Conservation (phyloP, 305 asterid genomes). For the Plantago coronopus region DNA sequence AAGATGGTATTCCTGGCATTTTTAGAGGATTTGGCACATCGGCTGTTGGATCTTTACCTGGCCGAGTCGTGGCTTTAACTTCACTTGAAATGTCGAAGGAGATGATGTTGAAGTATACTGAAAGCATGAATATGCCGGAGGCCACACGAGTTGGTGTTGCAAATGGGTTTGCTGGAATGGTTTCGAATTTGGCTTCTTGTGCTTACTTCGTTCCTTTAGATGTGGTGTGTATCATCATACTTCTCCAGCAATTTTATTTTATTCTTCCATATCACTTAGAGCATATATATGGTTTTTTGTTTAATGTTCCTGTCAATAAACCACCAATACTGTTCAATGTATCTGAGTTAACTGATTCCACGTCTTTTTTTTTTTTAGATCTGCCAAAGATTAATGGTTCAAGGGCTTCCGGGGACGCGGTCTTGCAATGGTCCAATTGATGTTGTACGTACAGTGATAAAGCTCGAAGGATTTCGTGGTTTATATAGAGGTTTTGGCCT, state of each 20-base stretch:
- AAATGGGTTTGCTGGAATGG: conserved; percentile 85
- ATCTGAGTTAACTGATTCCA: conserved; percentile 5
- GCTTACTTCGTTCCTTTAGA: conserved; percentile 85
- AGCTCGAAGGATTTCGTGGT: conserved; percentile 71
- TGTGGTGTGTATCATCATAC: conserved; percentile 54
- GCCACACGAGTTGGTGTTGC: conserved; percentile 73
- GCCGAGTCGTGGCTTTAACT: conserved; percentile 82
- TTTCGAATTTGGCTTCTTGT: conserved; percentile 73
- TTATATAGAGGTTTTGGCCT: conserved; percentile 84
- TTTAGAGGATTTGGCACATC: conserved; percentile 91
- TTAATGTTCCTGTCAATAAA: background rate
- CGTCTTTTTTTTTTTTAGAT: conserved; percentile 34
- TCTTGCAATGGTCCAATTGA: conserved; percentile 71
- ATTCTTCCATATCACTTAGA: conserved; percentile 5
- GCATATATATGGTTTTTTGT: background rate
- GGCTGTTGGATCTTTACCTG: conserved; percentile 86
- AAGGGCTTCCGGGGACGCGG: conserved; percentile 77
- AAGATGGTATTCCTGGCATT: conserved; percentile 62
- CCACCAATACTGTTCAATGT: background rate
- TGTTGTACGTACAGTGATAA: conserved; percentile 51
- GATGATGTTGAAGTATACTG: conserved; percentile 55
- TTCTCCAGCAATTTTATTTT: conserved; percentile 14
- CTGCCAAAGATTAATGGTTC: conserved; percentile 91
- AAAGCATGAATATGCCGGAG: conserved; percentile 57
- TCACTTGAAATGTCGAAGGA: conserved; percentile 85